A percentile compares a stretch with the other conserved stretches of the same genome.
These are phyloP conservation scores for Rosa chinensis DNA, from an alignment of 306 rosid species.

Conservation along the genomic window DNA sequence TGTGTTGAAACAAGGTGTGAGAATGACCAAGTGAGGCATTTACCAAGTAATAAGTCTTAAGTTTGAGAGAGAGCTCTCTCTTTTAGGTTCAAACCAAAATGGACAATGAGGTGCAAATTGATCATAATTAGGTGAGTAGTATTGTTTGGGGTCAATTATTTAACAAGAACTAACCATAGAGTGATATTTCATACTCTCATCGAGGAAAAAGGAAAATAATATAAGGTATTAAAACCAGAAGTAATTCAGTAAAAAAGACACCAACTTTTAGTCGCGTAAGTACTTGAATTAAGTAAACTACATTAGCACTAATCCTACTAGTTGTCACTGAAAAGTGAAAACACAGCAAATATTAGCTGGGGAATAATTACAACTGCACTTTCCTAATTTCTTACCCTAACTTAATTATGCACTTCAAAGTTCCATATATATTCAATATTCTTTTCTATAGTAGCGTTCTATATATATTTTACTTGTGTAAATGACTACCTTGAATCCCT, in stretches of 20 bases:
- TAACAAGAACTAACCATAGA: no score
- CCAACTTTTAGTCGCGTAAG: neutral
- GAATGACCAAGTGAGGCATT: neutral
- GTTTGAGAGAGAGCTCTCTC: neutral
- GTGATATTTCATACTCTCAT: no score
- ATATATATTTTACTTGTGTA: neutral
- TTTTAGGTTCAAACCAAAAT: neutral
- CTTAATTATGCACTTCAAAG: neutral
- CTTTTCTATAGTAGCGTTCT: neutral
- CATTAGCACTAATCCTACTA: neutral
- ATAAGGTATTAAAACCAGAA: neutral
- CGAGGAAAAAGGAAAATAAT: neutral
- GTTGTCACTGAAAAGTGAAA: neutral
- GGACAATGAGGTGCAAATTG: neutral
- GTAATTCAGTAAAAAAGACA: neutral
- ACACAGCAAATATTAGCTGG: neutral
- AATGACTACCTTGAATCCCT: neutral
- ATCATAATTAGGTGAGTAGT: neutral
- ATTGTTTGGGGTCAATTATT: no score
- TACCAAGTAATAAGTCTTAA: neutral
- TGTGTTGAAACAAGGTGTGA: neutral
- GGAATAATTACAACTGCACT: no score
- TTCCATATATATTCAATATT: neutral
- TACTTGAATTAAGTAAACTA: neutral
- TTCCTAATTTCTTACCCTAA: neutral